These are phyloP conservation scores for Torrubiella hemipterigena DNA, from an alignment of 2,329 filamentous ascomycete species.

Conservation along the genomic window DNA sequence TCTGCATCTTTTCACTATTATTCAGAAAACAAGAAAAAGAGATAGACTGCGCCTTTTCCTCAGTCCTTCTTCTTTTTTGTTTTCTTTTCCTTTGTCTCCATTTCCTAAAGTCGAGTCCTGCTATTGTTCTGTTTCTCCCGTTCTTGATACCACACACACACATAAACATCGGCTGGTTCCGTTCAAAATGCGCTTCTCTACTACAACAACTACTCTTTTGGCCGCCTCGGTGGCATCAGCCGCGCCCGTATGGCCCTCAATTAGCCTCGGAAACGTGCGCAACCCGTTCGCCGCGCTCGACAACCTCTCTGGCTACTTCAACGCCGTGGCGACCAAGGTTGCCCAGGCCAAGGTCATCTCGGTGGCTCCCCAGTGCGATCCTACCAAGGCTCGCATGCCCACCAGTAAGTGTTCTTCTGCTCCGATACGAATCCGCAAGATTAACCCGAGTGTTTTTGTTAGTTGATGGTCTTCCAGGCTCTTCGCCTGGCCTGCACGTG, in stretches of 20 bases:
- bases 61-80: constrained; percentile 5
- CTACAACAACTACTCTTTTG: constrained; percentile 32
- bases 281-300: constrained; percentile 26
- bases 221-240: constrained; percentile 30
- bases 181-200: constrained; percentile 38
- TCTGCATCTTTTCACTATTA: no score
- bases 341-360: constrained; percentile 30
- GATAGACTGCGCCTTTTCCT: not conserved
- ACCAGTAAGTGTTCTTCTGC: constrained; percentile 22
- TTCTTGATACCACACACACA: constrained; percentile 5
- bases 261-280: constrained; percentile 22
- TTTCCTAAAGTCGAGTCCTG: constrained; percentile 5
- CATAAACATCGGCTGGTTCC: constrained; percentile 3
- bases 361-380: constrained; percentile 36
- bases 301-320: constrained; percentile 49
- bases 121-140: constrained; percentile 1
- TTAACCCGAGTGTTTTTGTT: not conserved
- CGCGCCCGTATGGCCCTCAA: constrained; percentile 28
- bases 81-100: constrained; percentile 8
- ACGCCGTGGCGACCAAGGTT: constrained; percentile 43
- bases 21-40: not conserved
- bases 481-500: constrained; percentile 47
- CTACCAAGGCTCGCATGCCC: constrained; percentile 40
- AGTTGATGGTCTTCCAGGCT: constrained; percentile 43
- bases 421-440: not conserved